Evolutionary conservation across 257 asterid genomes (phyloP), one percentile per base, ranked within the genome.

Genomic region (Gynochthodes officinalis): DNA sequence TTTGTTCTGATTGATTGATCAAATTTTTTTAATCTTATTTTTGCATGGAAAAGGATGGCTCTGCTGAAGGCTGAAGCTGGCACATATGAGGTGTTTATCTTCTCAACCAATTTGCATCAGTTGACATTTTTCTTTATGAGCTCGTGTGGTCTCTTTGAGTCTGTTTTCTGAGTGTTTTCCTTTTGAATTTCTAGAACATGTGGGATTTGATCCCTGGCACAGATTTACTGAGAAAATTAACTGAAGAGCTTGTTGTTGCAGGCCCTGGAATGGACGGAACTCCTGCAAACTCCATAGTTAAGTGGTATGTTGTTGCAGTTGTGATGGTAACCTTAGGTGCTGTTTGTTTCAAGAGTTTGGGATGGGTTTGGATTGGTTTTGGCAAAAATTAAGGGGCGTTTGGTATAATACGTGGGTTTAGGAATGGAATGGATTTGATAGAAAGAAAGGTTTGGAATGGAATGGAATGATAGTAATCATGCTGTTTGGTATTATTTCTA

Each of bases 191-290:
- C 69, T 73, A 91, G 96, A 90, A 84, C 73, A 91, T 89, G 97
- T 91, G 97, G 97, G 94, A 91, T 75, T 86, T 91, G 18, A 89
- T 96, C 4, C 96, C 96, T 0, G 89, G 83, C 71, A 86, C 93
- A 1, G 95, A 91, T 25, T 74, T 91, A 53, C 74, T 89, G 33
- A 86, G 60, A 79, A 96, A 91, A 82, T 85, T 91, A 46, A 95
- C 95, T 0, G 84, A 79, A 55, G 96, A 87, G 12, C 88, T 89
- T 66, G 84, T 86, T 55, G 93, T 89, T 81, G 70, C 91, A 6
- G 96, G 96, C 54, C 89, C 90, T 12, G 97, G 96, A 77, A 89
- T 91, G 96, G 96, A 91, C 72, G 95, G 92, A 16, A 77, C 85
- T 39, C 81, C 73, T 55, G 92, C 84, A 44, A 85, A 88, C 67